These are phyloP conservation scores for Heracleum sosnowskyi DNA, from an alignment of 129 eudicot genomes.

Conservation along the genomic window DNA sequence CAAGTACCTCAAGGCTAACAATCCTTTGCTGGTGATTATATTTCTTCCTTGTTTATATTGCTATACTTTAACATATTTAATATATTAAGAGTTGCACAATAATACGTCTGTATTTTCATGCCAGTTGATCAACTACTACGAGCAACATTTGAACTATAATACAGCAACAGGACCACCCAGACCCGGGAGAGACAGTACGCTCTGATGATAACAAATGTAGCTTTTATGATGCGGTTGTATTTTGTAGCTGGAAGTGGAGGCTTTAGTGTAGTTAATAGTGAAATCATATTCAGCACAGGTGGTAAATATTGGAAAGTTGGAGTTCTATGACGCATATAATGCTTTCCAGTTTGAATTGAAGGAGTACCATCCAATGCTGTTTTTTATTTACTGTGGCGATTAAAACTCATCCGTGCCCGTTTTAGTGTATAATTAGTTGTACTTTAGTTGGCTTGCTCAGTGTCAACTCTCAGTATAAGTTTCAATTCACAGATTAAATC, in stretches of 20 bases:
- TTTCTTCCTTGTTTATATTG: neutral
- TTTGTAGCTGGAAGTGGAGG: neutral
- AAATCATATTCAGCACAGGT: neutral
- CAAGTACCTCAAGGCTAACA: constrained; percentile 4
- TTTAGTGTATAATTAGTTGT: too few relatives aligned
- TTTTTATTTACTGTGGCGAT: neutral
- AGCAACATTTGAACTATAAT: constrained; percentile 60
- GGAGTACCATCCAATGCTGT: neutral
- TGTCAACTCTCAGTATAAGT: too few relatives aligned
- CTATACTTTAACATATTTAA: neutral
- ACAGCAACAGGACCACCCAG: neutral
- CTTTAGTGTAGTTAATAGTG: neutral
- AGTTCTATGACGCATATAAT: neutral
- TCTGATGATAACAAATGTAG: neutral
- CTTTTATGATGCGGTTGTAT: neutral
- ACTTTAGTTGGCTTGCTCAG: too few relatives aligned
- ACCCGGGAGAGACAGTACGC: neutral
- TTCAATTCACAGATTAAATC: too few relatives aligned
- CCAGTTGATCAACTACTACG: constrained; percentile 80
- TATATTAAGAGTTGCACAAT: neutral
- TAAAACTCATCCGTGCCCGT: neutral
- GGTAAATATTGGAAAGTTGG: neutral
- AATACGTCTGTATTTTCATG: neutral
- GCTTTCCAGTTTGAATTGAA: neutral
- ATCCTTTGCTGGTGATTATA: constrained; percentile 5